These are phyloP conservation scores for Backusella psychrophila DNA, from an alignment of 192 early-diverging fungal genomes.

Conservation along the genomic window DNA sequence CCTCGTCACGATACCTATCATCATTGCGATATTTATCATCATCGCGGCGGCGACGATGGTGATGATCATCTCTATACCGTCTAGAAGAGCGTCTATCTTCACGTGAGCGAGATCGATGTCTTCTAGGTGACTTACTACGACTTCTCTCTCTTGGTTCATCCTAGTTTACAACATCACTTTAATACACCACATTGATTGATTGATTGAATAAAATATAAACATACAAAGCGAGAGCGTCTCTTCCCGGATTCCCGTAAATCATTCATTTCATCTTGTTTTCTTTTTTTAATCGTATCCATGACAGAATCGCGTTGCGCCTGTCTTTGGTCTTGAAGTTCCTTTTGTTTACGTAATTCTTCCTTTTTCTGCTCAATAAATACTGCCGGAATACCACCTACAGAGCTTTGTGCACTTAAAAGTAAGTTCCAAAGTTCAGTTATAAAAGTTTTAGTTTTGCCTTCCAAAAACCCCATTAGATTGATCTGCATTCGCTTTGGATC, in stretches of 20 bases:
- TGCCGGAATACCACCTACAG: slow-evolving; percentile 80
- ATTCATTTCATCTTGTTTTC: neutral
- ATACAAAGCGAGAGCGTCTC: slow-evolving; percentile 14
- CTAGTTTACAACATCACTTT: neutral
- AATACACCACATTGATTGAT: neutral
- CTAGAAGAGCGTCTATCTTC: slow-evolving; percentile 22
- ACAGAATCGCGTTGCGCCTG: slow-evolving; percentile 3
- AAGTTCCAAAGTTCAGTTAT: slow-evolving; percentile 89
- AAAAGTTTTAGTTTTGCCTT: slow-evolving; percentile 76
- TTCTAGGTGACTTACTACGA: slow-evolving; percentile 11
- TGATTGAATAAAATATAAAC: slow-evolving; percentile 8
- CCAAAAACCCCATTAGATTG: slow-evolving; percentile 92
- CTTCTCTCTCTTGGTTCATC: slow-evolving; percentile 16
- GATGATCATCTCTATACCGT: slow-evolving; percentile 29
- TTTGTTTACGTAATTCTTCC: slow-evolving; percentile 63
- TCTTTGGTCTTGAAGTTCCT: slow-evolving; percentile 32
- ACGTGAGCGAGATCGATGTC: slow-evolving; percentile 18
- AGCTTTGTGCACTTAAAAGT: slow-evolving; percentile 83
- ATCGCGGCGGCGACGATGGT: slow-evolving; percentile 29
- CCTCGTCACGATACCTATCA: slow-evolving; percentile 12
- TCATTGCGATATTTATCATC: slow-evolving; percentile 24
- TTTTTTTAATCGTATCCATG: slow-evolving; percentile 7
- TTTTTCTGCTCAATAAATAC: slow-evolving; percentile 85
- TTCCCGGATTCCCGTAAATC: neutral
- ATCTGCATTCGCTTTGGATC: slow-evolving; percentile 94